Evolutionary conservation across 78 protist genomes (phyloP).

Genomic region (Andalucia godoyi): DNA sequence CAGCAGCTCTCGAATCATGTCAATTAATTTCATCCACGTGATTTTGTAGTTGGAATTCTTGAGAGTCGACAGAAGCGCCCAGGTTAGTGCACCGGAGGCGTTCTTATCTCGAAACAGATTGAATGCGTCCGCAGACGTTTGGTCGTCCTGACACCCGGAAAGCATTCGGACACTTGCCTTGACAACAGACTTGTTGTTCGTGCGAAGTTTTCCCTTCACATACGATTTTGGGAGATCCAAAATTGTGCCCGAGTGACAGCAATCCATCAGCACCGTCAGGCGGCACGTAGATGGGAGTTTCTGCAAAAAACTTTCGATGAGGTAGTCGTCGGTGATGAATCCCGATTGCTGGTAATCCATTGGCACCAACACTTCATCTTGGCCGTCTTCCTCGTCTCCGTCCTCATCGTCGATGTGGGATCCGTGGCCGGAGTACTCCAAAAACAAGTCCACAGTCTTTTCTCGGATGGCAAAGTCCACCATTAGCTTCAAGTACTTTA

Average conservation of each 20-base stretch:
- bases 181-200: too few species aligned
- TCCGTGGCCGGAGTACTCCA: conserved; percentile 7
- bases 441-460: not conserved
- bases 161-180: too few species aligned
- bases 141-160: too few species aligned
- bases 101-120: not conserved
- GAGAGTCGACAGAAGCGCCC: not conserved
- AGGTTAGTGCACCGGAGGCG: too few species aligned
- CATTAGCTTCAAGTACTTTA: not conserved
- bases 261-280: not conserved
- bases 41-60: too few species aligned
- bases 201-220: too few species aligned
- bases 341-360: not conserved
- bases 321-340: not conserved
- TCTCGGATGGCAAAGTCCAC: not conserved
- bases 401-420: not conserved
- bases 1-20: too few species aligned
- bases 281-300: not conserved
- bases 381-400: not conserved
- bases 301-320: not conserved
- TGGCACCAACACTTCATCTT: not conserved
- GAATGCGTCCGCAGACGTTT: too few species aligned
- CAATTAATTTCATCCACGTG: too few species aligned
- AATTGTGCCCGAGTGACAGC: conserved; percentile 32
- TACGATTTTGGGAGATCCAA: conserved; percentile 6